Evolutionary conservation across 345 rosid species (phyloP).

Genomic region (Sonneratia alba): DNA sequence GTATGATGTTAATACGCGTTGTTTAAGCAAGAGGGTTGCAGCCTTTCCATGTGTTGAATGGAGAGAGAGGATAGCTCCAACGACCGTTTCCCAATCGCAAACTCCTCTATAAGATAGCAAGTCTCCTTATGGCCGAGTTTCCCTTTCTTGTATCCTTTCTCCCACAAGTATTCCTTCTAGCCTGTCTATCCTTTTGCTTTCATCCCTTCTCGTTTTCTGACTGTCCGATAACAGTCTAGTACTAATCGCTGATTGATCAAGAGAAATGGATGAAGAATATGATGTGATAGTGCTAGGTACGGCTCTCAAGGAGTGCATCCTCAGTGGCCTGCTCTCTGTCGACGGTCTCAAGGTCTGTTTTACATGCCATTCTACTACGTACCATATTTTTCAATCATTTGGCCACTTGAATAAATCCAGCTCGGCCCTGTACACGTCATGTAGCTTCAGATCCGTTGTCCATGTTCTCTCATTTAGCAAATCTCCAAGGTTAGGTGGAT

Average conservation of each 20-base stretch:
- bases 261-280: slow-evolving; percentile 74
- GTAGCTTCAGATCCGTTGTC: too few species aligned
- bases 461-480: too few species aligned
- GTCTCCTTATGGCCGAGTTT: too few species aligned
- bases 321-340: slow-evolving; percentile 88
- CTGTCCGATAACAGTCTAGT: not conserved
- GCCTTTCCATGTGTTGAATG: not conserved
- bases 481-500: too few species aligned
- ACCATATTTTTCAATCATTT: not conserved
- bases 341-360: slow-evolving; percentile 72
- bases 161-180: not conserved
- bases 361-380: not conserved
- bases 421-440: not conserved
- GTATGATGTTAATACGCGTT: too few species aligned
- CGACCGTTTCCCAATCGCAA: not conserved
- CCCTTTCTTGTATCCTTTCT: not conserved
- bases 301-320: slow-evolving; percentile 93
- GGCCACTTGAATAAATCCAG: too few species aligned
- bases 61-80: slow-evolving; percentile 2
- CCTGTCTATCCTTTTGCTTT: not conserved
- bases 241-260: not conserved
- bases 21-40: not conserved
- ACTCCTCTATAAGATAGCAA: not conserved
- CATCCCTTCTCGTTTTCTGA: not conserved
- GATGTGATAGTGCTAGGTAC: slow-evolving; percentile 95